These are phyloP conservation scores for Fagopyrum tataricum DNA, from an alignment of 148 eudicot species.

Conservation along the genomic window DNA sequence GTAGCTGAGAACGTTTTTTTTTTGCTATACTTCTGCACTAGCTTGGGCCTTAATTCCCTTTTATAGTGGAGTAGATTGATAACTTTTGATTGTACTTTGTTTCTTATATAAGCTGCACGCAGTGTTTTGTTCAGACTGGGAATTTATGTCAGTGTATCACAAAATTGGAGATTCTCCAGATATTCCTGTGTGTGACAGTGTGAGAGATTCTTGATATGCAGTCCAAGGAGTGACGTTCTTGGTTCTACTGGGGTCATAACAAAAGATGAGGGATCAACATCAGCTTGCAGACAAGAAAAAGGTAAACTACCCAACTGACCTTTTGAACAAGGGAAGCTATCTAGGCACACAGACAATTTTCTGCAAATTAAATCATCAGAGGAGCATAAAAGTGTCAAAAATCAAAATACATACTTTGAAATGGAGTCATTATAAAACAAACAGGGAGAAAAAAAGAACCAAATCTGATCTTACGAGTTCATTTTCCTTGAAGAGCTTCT, in stretches of 20 bases:
- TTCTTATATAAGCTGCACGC: too few species aligned
- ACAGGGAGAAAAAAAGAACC: background rate
- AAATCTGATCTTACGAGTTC: conserved; percentile 8
- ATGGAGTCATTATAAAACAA: background rate
- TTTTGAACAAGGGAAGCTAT: conserved; percentile 23
- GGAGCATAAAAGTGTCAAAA: background rate
- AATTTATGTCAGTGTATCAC: too few species aligned
- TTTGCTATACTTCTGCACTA: too few species aligned
- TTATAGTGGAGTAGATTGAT: too few species aligned
- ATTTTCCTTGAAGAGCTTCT: conserved; percentile 24
- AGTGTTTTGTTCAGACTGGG: too few species aligned
- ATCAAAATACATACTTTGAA: background rate
- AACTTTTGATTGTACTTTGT: too few species aligned
- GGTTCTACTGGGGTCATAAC: background rate
- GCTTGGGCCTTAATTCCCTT: too few species aligned
- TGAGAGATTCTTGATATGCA: too few species aligned
- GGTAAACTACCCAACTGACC: conserved; percentile 19
- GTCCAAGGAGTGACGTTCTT: too few species aligned
- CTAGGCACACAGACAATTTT: conserved; percentile 28
- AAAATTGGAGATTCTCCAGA: too few species aligned
- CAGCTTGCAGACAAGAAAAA: background rate
- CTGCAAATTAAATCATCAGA: conserved; percentile 20
- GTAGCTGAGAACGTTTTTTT: too few species aligned
- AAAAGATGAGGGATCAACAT: background rate
- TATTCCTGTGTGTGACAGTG: too few species aligned